A percentile compares a stretch with the other conserved stretches of the same genome.
Conservation (phyloP, 768 basidiomycete species). For the Clavulina sp. region DNA sequence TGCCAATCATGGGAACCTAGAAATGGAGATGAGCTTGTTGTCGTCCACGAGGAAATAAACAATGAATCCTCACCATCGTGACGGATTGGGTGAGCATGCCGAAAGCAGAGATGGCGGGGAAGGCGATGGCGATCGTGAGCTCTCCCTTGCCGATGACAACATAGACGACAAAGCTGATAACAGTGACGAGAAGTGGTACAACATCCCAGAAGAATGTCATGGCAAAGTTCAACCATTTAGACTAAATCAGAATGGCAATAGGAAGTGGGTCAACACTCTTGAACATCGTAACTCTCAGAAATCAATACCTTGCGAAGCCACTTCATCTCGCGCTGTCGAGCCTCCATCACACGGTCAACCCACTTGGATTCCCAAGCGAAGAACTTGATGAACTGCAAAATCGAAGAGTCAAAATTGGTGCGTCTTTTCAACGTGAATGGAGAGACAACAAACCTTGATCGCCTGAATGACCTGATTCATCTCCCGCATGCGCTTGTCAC, state of each 20-base stretch:
- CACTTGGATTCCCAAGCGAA: conserved; percentile 69
- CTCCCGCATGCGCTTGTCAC: conserved; percentile 7
- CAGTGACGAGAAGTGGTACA: conserved; percentile 63
- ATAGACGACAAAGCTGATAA: conserved; percentile 61
- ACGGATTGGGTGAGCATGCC: neutral
- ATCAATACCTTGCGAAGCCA: conserved; percentile 36
- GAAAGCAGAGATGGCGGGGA: conserved; percentile 18
- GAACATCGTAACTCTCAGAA: neutral
- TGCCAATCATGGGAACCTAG: neutral
- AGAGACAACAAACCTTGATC: conserved; percentile 10
- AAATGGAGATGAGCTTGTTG: neutral
- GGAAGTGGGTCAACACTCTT: neutral
- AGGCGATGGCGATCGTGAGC: conserved; percentile 67
- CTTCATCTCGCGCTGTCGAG: conserved; percentile 49
- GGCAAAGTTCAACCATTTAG: conserved; percentile 21
- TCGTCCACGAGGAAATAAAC: neutral
- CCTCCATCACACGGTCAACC: conserved; percentile 46
- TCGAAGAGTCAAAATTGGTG: neutral
- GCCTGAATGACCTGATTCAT: conserved; percentile 12
- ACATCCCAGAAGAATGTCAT: conserved; percentile 56
- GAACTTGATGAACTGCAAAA: conserved; percentile 52
- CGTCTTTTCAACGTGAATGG: neutral
- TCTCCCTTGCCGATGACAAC: conserved; percentile 48
- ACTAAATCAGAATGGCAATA: too few relatives aligned
- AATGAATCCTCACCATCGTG: conserved; percentile 26